A percentile compares a stretch with the other conserved stretches of the same genome.
Evolutionary conservation across 1,284 basidiomycete genomes (phyloP).

Genomic region (Mrakiaceae sp.): DNA sequence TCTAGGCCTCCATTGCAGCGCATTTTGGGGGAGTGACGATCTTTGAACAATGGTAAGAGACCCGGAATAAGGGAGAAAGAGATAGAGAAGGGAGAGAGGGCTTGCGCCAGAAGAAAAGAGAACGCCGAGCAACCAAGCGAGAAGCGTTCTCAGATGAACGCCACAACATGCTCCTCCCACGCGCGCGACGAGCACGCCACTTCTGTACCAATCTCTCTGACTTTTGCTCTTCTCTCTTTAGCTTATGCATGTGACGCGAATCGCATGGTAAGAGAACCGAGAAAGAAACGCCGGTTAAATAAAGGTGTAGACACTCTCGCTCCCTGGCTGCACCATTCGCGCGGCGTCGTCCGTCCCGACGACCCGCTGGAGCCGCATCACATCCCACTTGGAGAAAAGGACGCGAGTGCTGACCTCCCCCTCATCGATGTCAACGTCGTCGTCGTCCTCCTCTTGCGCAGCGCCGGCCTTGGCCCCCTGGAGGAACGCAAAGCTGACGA

Average conservation of each 20-base stretch:
- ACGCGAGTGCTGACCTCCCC: constrained; percentile 65
- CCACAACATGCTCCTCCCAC: background rate
- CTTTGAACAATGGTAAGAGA: too few relatives aligned
- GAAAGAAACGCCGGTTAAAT: constrained; percentile 20
- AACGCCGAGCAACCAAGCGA: background rate
- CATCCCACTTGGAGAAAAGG: constrained; percentile 78
- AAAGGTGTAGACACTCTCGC: constrained; percentile 30
- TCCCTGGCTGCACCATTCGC: constrained; percentile 33
- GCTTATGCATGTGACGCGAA: background rate
- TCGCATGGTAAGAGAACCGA: background rate
- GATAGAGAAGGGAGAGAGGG: too few relatives aligned
- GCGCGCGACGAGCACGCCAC: too few relatives aligned
- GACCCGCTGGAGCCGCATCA: constrained; percentile 73
- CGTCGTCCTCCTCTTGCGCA: constrained; percentile 22
- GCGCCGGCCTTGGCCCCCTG: constrained; percentile 42
- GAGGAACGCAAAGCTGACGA: constrained; percentile 75
- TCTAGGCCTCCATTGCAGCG: too few relatives aligned
- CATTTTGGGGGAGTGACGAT: too few relatives aligned
- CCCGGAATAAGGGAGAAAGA: too few relatives aligned
- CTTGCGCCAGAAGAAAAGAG: too few relatives aligned
- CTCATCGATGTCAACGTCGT: constrained; percentile 42
- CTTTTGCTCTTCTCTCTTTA: too few relatives aligned
- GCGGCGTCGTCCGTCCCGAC: constrained; percentile 39
- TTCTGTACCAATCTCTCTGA: too few relatives aligned
- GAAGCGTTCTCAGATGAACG: background rate